Percentiles rank a stretch among this genome's conserved stretches.
phyloP scores from a whole-genome alignment of 2,329 filamentous ascomycete genomes.

The Trichothecium roseum region DNA sequence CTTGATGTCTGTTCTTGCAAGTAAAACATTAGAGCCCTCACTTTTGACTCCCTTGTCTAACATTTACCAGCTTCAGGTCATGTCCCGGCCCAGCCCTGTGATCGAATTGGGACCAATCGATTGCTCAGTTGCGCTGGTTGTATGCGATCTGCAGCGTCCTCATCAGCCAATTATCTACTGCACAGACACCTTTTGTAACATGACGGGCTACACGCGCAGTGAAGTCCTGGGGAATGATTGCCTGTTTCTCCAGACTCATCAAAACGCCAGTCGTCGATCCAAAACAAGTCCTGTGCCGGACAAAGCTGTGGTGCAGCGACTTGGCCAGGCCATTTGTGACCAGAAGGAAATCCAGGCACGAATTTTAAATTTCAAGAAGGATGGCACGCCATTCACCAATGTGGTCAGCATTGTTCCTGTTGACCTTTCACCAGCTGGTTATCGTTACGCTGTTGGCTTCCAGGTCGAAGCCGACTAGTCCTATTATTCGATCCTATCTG shows the following conservation, averaged over 20 bases:
- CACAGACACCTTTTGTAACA: conserved; percentile 65
- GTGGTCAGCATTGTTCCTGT: conserved; percentile 79
- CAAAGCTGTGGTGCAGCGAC: conserved; percentile 46
- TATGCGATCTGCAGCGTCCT: conserved; percentile 66
- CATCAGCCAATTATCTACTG: conserved; percentile 78
- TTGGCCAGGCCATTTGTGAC: conserved; percentile 34
- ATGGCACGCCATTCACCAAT: conserved; percentile 72
- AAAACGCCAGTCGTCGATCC: too few relatives aligned
- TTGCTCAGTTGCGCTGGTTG: conserved; percentile 70
- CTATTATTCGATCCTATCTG: not conserved
- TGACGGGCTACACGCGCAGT: conserved; percentile 67
- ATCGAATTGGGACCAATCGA: conserved; percentile 77
- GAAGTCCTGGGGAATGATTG: conserved; percentile 76
- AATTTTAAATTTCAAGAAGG: conserved; percentile 73
- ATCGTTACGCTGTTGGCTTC: conserved; percentile 72
- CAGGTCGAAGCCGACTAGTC: conserved; percentile 51
- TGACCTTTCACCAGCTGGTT: conserved; percentile 50
- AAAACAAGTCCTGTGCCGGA: conserved; percentile 23
- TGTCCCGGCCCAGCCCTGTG: conserved; percentile 59
- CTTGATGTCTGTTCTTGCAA: conserved; percentile 44
- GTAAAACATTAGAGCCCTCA: conserved; percentile 11
- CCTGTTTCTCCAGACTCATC: conserved; percentile 69
- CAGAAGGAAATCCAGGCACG: conserved; percentile 36
- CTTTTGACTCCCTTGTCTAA: conserved; percentile 5
- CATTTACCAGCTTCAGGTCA: conserved; percentile 43